Base-by-base conservation (phyloP, 2,329 filamentous ascomycete species). In the Aspergillus oerlinghausenensis region DNA sequence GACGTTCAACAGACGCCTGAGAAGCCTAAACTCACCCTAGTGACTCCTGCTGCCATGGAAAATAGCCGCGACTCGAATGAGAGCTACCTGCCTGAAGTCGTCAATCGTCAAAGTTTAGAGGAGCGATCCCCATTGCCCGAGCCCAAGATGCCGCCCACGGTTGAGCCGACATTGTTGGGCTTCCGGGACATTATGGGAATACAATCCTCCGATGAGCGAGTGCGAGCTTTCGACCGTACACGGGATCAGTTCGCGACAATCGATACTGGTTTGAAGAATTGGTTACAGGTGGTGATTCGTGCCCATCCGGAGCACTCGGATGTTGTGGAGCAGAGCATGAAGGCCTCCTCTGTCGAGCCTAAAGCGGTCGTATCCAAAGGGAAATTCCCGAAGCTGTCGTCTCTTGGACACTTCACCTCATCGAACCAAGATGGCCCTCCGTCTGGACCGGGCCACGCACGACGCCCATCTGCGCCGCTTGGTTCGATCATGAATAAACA, bases 101-200 rank as follows among this genome's bases (percentile, higher is more conserved):
- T 58, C 26, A 49, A 60, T 26, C 55, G 60, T 10, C 56, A 59
- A 19, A 51, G 52, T 25, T 38, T 50, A 2, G 58, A 57, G n/a
- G 26, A 45, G n/a, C 63, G 56, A 42, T 29, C 56, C 35, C 47
- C 55, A 28, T 53, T 54, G 4, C 26, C 57, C 52, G 54, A 58
- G 11, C 53, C 63, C 14, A 61, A 60, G 1, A 58, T 55, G 14
- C 57, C 57, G 4, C 58, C 56, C 4, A 58, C 65, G 8, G 56
- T 66, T 14, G 65, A 69, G 51, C 63, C 69, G 3, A 81, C 77
- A 49, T 76, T 83, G 40, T 80, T 82, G 61, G 78, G 82, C 1
- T 92, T 95, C 73, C 84, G 86, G 51, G 88, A 96, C 56, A 96
- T 97, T 59, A 80, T 91, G 65, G 84, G 83, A 8, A 80, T 94